A percentile compares a stretch with the other conserved stretches of the same genome.
These are phyloP conservation scores for Selaginella moellendorffii DNA, from an alignment of 75 land plant species.

Conservation along the genomic window DNA sequence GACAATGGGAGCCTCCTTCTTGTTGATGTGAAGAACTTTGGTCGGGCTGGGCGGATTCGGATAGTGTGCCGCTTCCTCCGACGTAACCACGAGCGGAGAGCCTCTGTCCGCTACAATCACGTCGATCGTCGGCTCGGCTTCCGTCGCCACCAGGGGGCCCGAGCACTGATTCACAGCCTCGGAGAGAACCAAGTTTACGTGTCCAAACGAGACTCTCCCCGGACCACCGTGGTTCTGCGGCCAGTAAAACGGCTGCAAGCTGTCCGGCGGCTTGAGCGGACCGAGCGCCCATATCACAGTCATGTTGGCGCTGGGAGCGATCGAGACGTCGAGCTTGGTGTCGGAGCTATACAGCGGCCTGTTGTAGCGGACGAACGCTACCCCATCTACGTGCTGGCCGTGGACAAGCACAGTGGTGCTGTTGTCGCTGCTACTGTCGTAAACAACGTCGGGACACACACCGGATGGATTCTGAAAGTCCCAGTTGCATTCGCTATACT, in stretches of 20 bases:
- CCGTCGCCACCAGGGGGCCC: slow-evolving; percentile 76
- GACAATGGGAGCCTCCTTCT: slow-evolving; percentile 82
- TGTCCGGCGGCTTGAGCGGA: slow-evolving; percentile 55
- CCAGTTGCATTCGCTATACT: slow-evolving; percentile 62
- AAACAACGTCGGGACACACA: slow-evolving; percentile 83
- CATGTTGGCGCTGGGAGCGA: slow-evolving; percentile 47
- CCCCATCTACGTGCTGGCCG: slow-evolving; percentile 86
- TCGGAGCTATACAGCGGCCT: slow-evolving; percentile 45
- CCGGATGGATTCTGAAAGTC: slow-evolving; percentile 44
- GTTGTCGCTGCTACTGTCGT: slow-evolving; percentile 28
- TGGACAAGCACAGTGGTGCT: slow-evolving; percentile 56
- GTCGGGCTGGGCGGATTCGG: slow-evolving; percentile 90
- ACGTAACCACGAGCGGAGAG: slow-evolving; percentile 46
- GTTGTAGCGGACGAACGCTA: slow-evolving; percentile 60
- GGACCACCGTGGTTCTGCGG: slow-evolving; percentile 81
- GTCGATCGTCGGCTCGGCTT: slow-evolving; percentile 52
- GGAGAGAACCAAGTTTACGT: slow-evolving; percentile 40
- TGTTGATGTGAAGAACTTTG: slow-evolving; percentile 78
- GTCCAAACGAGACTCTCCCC: slow-evolving; percentile 33
- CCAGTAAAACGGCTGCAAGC: slow-evolving; percentile 46
- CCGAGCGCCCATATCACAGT: slow-evolving; percentile 91
- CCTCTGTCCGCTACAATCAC: slow-evolving; percentile 66
- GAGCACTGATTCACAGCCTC: slow-evolving; percentile 40
- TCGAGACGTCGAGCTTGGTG: slow-evolving; percentile 43
- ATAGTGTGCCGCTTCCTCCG: slow-evolving; percentile 54